Evolutionary conservation across 768 basidiomycete genomes (phyloP), one percentile per base, ranked within the genome.

Genomic region (Trametes cubensis): DNA sequence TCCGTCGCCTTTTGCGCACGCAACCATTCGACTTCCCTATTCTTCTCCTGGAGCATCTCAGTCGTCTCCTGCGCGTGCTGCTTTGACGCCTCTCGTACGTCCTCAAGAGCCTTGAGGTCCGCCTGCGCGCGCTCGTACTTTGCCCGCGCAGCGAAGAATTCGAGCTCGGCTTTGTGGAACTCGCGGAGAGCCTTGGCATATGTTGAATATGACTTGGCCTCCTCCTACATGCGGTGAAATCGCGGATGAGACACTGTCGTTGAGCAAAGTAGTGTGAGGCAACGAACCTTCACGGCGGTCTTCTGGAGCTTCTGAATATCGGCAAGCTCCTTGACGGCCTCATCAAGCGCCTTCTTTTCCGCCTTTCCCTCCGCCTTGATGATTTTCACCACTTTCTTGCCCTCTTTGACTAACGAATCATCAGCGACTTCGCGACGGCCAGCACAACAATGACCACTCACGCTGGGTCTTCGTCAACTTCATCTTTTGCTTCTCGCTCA

Each of bases 221-320:
- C 90, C 56, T 83, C 85, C 81, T 74, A 46, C n/a, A 25, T 15
- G 26, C 28, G 25, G 34, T 15, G 13, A 54, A 54, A n/a, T 17
- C 34, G 21, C 10, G 34, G 13, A 25, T 4, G 18, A 20, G 20
- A 26, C 15, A 23, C 15, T 5, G 2, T 18, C 3, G 6, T n/a
- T 40, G 3, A 34, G 5, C 13, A 30, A 23, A 10, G n/a, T 18
- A n/a, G n/a, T 41, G 41, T 17, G 2, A 18, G 38, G 34, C 20
- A 34, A 70, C 74, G 17, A 23, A 84, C 84, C 74, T 85, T 85
- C 57, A 88, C 78, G 1, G 88, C 85, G 3, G 76, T 75, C 70
- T 84, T 86, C 68, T 92, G 91, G n/a, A 88, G 73, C 71, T 79
- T 79, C 71, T 90, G 89, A n/a, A 92, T 73, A 28, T 84, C 77